Evolutionary conservation across 2,329 filamentous ascomycete species (phyloP), one percentile per base, ranked within the genome.

Genomic region (Monilinia laxa): DNA sequence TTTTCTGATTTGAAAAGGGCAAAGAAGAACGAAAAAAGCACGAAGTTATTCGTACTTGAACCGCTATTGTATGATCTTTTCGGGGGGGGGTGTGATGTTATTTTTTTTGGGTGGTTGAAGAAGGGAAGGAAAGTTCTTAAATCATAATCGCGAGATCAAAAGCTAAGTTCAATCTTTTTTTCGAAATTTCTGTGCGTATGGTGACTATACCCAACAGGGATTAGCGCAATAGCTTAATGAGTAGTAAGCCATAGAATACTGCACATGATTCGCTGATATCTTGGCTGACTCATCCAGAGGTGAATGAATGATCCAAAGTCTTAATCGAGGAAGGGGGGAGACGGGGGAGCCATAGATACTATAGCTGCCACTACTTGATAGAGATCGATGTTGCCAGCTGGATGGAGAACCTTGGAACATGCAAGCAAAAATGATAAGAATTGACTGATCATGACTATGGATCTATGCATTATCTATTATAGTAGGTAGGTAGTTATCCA

Each of bases 1-100:
- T 75, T 77, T 77, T 76, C 66, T 74, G 70, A 69, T 71, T 73
- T 69, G 64, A 72, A 73, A 71, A 71, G 69, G 73, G 75, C 68
- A 73, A 74, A 70, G 73, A 75, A 74, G 71, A 76, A 76, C 74
- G 74, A 75, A 75, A 77, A 71, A 75, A 75, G 73, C 66, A 76
- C 74, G 72, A 74, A 70, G 68, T 40, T 57, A 45, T 67, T 75
- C 74, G 75, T 74, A 73, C 75, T 76, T 73, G 65, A 67, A 75
- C 71, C 73, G 75, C 71, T 70, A 69, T 75, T 71, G 65, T 69
- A 65, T 52, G 54, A 68, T 66, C 52, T 69, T 68, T 64, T 67
- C 71, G 59, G 63, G 49, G 31, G 31, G 31, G 31, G 31, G 31
- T 67, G 65, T 64, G 56, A 42, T 51, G 54, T 60, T 31, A 60